Evolutionary conservation across 768 basidiomycete genomes (phyloP).

Genomic region (Leccinum broughii): DNA sequence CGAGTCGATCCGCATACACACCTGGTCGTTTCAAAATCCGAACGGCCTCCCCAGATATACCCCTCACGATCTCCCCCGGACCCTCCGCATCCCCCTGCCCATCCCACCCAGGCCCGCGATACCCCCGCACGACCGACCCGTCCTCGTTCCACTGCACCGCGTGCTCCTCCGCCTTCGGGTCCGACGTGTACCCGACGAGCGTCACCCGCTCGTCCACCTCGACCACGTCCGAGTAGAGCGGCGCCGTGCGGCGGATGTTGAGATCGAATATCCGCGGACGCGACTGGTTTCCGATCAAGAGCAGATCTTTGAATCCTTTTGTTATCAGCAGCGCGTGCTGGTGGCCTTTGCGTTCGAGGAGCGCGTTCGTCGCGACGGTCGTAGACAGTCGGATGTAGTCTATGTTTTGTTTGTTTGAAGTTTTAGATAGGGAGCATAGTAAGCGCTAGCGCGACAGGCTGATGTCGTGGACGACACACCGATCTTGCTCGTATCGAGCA

Average conservation of each 20-base stretch:
- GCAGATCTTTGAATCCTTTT: conserved; percentile 86
- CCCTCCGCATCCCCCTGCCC: conserved; percentile 69
- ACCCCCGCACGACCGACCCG: conserved; percentile 65
- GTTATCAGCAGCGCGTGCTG: conserved; percentile 91
- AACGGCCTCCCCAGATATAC: conserved; percentile 88
- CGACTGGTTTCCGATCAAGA: conserved; percentile 93
- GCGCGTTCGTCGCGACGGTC: conserved; percentile 94
- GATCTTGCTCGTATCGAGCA: conserved; percentile 77
- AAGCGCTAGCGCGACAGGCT: not conserved
- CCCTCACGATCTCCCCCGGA: conserved; percentile 76
- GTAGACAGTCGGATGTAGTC: conserved; percentile 92
- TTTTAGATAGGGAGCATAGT: too few species aligned
- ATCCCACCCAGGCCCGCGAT: conserved; percentile 79
- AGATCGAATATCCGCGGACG: conserved; percentile 95
- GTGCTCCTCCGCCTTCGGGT: conserved; percentile 77
- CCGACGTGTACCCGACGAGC: conserved; percentile 88
- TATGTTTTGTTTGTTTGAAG: conserved; percentile 27
- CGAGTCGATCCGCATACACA: not conserved
- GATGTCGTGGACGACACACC: conserved; percentile 42
- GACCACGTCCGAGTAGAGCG: conserved; percentile 69
- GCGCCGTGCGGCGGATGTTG: conserved; percentile 75
- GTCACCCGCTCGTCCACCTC: conserved; percentile 91
- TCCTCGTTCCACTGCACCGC: conserved; percentile 74
- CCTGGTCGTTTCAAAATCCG: conserved; percentile 76
- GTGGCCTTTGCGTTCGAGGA: conserved; percentile 93